Percentiles rank a stretch among this genome's conserved stretches.
Evolutionary conservation across 257 asterid species (phyloP).

Genomic region (Voacanga thouarsii): DNA sequence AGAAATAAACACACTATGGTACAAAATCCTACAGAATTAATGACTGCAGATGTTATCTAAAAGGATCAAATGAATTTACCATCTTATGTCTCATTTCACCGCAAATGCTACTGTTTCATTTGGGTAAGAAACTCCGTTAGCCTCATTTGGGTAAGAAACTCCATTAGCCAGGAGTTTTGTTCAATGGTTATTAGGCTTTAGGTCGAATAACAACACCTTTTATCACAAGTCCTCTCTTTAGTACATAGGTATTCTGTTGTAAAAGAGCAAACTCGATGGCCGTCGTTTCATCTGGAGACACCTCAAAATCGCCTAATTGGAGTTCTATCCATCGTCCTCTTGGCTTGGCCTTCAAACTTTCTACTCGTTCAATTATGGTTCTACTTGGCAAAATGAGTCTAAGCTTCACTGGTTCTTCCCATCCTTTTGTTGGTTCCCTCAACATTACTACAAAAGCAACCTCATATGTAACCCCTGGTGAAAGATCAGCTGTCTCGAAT

Average conservation of each 20-base stretch:
- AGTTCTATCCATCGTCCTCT: slow-evolving; percentile 1
- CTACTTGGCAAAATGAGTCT: slow-evolving; percentile 9
- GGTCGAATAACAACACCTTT: slow-evolving; percentile 11
- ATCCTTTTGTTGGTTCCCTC: slow-evolving; percentile 11
- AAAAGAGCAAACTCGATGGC: not conserved
- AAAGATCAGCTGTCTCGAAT: not conserved
- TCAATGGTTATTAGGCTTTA: not conserved
- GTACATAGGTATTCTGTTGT: not conserved
- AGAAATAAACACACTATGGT: not conserved
- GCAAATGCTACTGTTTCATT: not conserved
- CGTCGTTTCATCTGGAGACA: not conserved
- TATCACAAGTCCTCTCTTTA: slow-evolving; percentile 6
- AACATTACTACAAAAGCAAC: slow-evolving; percentile 8
- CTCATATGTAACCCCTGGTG: slow-evolving; percentile 13
- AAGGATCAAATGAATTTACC: not conserved
- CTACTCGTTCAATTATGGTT: slow-evolving; percentile 4
- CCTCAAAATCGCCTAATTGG: slow-evolving; percentile 4
- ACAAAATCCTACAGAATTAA: too few relatives aligned
- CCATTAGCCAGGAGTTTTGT: too few relatives aligned
- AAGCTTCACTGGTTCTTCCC: slow-evolving; percentile 13
- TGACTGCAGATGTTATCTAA: too few relatives aligned
- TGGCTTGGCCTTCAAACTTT: slow-evolving; percentile 6
- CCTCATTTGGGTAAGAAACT: not conserved
- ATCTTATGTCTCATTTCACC: too few relatives aligned
- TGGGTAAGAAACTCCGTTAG: too few relatives aligned